Base-by-base conservation (phyloP, 1,139 yeast genomes). In the Candida freyschussii region DNA sequence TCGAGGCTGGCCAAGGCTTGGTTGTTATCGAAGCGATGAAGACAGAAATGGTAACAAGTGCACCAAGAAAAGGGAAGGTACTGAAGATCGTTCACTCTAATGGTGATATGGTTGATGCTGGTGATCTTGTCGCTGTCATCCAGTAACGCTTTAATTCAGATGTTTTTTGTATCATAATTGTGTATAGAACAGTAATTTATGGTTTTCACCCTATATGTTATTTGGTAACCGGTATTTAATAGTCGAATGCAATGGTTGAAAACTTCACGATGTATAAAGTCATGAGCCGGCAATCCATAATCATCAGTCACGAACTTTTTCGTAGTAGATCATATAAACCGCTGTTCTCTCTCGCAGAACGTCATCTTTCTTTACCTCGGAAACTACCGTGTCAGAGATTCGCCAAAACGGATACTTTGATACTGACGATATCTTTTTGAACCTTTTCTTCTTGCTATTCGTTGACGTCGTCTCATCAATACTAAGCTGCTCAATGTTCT, bases 21-120 rank as follows among this genome's bases (percentile, higher is more conserved):
- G 73, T 91, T 43, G 86, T 91, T 33, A 85, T 91, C 38, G 97
- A 91, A 59, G 97, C 97, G 34, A 91, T 91, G 97, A 91, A 91
- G 67, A 91, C 98, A 1, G 98, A 91, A 59, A 87, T 91, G 96
- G 74, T 78, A 31, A 94, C 89, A 26, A 67, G 63, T 39, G 77
- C 96, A 13, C 72, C 95, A 4, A 69, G 60, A 32, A 67, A 63
- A 8, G 97, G 97, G 48, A 84, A 74, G 54, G 91, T 91, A 13
- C 62, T 76, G 32, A 84, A 85, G 63, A 68, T 91, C 28, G 63
- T 78, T 41, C 95, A 84, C 57, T 69, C 69, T 43, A 85, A 85
- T 52, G 97, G 97, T 49, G 96, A 89, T 54, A 84, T 89, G 84
- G 95, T 89, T 26, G 96, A 89, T 40, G 86, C 95, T 18, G 97